A percentile compares a stretch with the other conserved stretches of the same genome.
Conservation (phyloP, 2,329 filamentous ascomycete species). For the Furcasterigmium furcatum region DNA sequence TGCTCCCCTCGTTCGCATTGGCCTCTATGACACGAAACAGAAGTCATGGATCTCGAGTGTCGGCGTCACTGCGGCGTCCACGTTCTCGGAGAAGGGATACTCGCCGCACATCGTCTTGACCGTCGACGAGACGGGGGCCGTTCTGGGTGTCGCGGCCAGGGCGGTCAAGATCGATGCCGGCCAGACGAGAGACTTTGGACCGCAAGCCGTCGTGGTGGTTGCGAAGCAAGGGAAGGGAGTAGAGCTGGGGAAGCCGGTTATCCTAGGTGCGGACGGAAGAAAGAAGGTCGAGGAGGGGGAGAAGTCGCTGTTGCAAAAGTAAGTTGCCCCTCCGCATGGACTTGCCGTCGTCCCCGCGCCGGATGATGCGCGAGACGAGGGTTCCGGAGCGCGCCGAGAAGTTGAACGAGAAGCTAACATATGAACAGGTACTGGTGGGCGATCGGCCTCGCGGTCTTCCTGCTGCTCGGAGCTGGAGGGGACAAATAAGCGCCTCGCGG, state of each 20-base stretch:
- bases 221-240: slow-evolving; percentile 50
- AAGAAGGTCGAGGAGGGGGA: slow-evolving; percentile 52
- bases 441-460: slow-evolving; percentile 44
- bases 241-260: slow-evolving; percentile 60
- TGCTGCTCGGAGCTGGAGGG: slow-evolving; percentile 52
- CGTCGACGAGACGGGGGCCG: slow-evolving; percentile 39
- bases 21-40: slow-evolving; percentile 48
- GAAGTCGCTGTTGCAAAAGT: slow-evolving; percentile 68
- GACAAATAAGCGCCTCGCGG: slow-evolving; percentile 43
- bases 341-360: too few relatives aligned
- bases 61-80: slow-evolving; percentile 51
- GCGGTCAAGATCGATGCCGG: slow-evolving; percentile 62
- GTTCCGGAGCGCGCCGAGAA: too few relatives aligned
- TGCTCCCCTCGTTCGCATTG: slow-evolving; percentile 51
- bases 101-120: slow-evolving; percentile 53
- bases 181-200: slow-evolving; percentile 62
- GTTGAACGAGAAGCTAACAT: too few relatives aligned
- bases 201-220: slow-evolving; percentile 50
- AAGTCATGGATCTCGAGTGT: slow-evolving; percentile 51
- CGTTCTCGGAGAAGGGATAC: slow-evolving; percentile 58
- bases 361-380: too few relatives aligned
- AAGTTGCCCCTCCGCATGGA: slow-evolving; percentile 27
- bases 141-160: slow-evolving; percentile 49
- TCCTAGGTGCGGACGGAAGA: slow-evolving; percentile 58
- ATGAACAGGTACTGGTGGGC: slow-evolving; percentile 63